Percentiles rank a stretch among this genome's conserved stretches.
Conservation (phyloP, 2,329 filamentous ascomycete genomes). For the Reticulascus tulasneorum region DNA sequence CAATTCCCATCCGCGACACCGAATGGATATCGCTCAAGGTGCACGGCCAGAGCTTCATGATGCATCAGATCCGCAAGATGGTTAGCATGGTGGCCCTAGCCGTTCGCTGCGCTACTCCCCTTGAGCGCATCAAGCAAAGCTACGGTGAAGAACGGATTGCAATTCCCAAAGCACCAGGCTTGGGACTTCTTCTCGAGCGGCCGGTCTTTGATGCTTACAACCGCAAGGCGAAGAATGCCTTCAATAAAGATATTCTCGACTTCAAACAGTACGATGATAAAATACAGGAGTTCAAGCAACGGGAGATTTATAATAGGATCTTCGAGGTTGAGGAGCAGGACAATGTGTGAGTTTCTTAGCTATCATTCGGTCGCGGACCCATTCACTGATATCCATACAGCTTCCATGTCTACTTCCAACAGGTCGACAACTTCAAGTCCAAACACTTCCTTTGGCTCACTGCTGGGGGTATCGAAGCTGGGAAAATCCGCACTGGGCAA, state of each 20-base stretch:
- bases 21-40: constrained; percentile 96
- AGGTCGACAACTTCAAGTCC: constrained; percentile 70
- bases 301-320: constrained; percentile 87
- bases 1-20: constrained; percentile 83
- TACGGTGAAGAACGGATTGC: constrained; percentile 71
- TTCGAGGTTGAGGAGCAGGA: constrained; percentile 85
- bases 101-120: constrained; percentile 76
- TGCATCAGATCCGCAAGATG: constrained; percentile 99
- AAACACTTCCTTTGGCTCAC: constrained; percentile 74
- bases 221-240: constrained; percentile 59
- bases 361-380: too few relatives aligned
- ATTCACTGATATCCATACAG: constrained; percentile 34
- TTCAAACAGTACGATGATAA: constrained; percentile 74
- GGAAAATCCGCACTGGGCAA: constrained; percentile 43
- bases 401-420: constrained; percentile 75
- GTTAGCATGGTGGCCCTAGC: constrained; percentile 85
- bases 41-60: constrained; percentile 99
- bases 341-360: constrained; percentile 63
- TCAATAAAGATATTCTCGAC: constrained; percentile 66
- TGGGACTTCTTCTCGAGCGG: constrained; percentile 83
- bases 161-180: constrained; percentile 88
- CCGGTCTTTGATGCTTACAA: constrained; percentile 94
- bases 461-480: constrained; percentile 61
- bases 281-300: constrained; percentile 85
- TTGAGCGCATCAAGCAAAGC: constrained; percentile 66